phyloP scores from a whole-genome alignment of 495 filamentous ascomycete genomes.

The Penicillium paxilli region DNA sequence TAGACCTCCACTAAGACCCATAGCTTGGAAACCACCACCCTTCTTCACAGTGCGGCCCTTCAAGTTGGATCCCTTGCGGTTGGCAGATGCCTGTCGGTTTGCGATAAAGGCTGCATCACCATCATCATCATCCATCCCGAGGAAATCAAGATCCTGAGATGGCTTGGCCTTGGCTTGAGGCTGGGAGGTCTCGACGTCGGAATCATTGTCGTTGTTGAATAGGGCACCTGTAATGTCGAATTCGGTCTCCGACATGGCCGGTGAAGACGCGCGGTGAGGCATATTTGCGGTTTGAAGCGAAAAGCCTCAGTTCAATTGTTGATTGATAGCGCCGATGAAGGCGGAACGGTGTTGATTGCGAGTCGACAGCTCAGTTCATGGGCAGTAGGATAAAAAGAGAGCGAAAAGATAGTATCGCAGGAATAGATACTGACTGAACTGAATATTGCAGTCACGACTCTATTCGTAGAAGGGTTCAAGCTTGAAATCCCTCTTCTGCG shows the following conservation, averaged over 20 bases:
- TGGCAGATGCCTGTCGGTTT: conserved; percentile 75
- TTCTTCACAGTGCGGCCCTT: conserved; percentile 89
- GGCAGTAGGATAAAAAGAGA: background rate
- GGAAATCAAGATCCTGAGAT: conserved; percentile 46
- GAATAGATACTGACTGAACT: background rate
- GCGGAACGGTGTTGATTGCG: conserved; percentile 12
- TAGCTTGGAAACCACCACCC: conserved; percentile 92
- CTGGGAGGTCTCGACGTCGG: conserved; percentile 33
- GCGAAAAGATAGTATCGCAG: background rate
- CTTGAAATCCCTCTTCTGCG: conserved; percentile 7
- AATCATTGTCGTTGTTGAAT: conserved; percentile 61
- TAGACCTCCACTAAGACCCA: conserved; percentile 84
- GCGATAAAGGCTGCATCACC: conserved; percentile 90
- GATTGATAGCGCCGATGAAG: conserved; percentile 11
- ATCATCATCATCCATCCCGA: conserved; percentile 57
- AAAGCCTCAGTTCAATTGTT: conserved; percentile 1
- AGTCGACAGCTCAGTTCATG: conserved; percentile 4
- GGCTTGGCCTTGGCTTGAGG: conserved; percentile 33
- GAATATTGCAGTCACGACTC: background rate
- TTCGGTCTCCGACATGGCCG: conserved; percentile 83
- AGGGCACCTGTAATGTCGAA: conserved; percentile 84
- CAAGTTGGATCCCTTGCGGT: conserved; percentile 76
- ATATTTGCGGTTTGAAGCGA: conserved; percentile 29
- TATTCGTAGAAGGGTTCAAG: conserved; percentile 1
- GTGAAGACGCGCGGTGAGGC: conserved; percentile 70